Percentiles rank a stretch among this genome's conserved stretches.
These are phyloP conservation scores for Musa acuminata DNA, from an alignment of 176 grass and related monocot genomes.

Conservation along the genomic window DNA sequence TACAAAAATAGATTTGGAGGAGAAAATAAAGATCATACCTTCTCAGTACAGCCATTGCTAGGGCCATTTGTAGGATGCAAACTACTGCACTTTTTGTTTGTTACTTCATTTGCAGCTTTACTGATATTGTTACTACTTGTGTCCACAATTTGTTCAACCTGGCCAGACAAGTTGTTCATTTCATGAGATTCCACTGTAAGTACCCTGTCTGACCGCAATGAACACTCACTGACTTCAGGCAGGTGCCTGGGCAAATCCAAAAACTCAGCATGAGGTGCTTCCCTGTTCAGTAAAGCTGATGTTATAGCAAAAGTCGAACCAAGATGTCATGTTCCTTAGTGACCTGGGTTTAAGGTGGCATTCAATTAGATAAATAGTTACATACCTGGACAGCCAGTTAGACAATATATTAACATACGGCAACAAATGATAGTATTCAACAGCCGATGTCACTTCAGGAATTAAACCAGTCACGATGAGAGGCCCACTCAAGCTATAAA, in stretches of 20 bases:
- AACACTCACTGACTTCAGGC: slow-evolving; percentile 3
- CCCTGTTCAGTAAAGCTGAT: slow-evolving; percentile 20
- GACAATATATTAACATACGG: slow-evolving; percentile 43
- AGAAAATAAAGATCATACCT: no score
- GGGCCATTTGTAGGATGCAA: not conserved
- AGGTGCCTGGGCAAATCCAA: not conserved
- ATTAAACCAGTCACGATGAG: slow-evolving; percentile 19
- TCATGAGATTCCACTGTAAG: no score
- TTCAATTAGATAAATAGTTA: slow-evolving; percentile 1
- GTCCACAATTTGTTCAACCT: not conserved
- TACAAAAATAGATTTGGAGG: not conserved
- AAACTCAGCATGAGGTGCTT: slow-evolving; percentile 15
- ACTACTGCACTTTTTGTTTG: not conserved
- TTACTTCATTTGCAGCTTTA: not conserved
- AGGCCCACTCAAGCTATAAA: slow-evolving; percentile 39
- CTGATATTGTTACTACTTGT: not conserved
- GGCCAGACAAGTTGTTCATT: not conserved
- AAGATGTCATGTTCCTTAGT: not conserved
- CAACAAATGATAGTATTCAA: slow-evolving; percentile 45
- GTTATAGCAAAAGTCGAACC: not conserved
- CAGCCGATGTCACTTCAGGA: slow-evolving; percentile 27
- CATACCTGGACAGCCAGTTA: slow-evolving; percentile 32
- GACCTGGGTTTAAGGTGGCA: not conserved
- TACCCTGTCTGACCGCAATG: no score
- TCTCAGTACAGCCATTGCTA: no score